Conservation (phyloP, 495 filamentous ascomycete species). For the Penicillium pancosmium region DNA sequence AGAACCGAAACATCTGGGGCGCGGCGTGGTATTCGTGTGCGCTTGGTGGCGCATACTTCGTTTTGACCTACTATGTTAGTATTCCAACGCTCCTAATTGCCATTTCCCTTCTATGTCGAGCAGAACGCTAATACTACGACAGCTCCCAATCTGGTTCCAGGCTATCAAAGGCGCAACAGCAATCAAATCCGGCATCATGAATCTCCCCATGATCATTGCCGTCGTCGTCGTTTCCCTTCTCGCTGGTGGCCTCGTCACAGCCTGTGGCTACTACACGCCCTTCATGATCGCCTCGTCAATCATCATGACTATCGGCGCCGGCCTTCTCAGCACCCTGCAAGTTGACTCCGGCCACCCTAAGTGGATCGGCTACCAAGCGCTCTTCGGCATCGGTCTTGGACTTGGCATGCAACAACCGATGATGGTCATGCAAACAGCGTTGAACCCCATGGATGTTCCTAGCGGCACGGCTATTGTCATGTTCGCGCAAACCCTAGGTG, state of each 20-base stretch:
- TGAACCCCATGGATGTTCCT: conserved; percentile 62
- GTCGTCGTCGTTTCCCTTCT: conserved; percentile 63
- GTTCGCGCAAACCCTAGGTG: conserved; percentile 73
- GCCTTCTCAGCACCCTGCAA: conserved; percentile 66
- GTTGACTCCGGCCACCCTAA: conserved; percentile 50
- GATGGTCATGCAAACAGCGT: conserved; percentile 70
- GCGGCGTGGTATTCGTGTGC: conserved; percentile 55
- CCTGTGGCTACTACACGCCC: conserved; percentile 75
- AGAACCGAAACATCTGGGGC: conserved; percentile 67
- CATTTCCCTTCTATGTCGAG: neutral
- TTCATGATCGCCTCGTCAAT: conserved; percentile 66
- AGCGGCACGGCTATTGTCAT: conserved; percentile 67
- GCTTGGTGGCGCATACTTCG: conserved; percentile 66
- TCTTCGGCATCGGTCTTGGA: conserved; percentile 72
- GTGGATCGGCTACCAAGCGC: conserved; percentile 81
- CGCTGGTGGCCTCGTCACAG: conserved; percentile 61
- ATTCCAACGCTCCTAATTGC: neutral
- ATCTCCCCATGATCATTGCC: conserved; percentile 70
- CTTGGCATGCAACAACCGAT: conserved; percentile 68
- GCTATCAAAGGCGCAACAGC: conserved; percentile 72
- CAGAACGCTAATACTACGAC: conserved; percentile 27
- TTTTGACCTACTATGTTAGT: conserved; percentile 59
- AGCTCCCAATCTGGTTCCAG: conserved; percentile 90
- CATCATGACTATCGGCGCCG: conserved; percentile 66
- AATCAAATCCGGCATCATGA: conserved; percentile 73